phyloP scores from a whole-genome alignment of 2,329 filamentous ascomycete species.

The Alternaria incomplexa region DNA sequence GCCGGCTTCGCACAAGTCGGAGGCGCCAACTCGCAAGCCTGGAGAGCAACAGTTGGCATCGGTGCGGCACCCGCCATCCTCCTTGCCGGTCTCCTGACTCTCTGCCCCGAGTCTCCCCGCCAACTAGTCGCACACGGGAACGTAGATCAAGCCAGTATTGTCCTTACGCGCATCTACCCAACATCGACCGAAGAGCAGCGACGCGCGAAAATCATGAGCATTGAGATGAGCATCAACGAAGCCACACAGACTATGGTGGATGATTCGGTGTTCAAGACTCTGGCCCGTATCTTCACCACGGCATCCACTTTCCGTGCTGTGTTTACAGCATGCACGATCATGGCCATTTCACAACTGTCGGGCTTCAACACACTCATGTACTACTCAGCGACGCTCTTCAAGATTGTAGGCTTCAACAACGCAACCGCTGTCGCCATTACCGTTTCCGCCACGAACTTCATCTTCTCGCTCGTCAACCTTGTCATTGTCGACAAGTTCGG shows the following conservation, averaged over 20 bases:
- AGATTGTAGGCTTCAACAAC: conserved; percentile 74
- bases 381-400: conserved; percentile 55
- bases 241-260: conserved; percentile 38
- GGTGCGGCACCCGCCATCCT: conserved; percentile 46
- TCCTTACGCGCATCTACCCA: conserved; percentile 45
- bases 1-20: conserved; percentile 47
- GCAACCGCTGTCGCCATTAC: conserved; percentile 81
- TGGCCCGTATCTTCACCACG: conserved; percentile 43
- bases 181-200: conserved; percentile 34
- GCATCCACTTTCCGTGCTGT: conserved; percentile 44
- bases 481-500: conserved; percentile 80
- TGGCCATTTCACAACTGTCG: conserved; percentile 45
- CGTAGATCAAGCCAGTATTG: conserved; percentile 36
- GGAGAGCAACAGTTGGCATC: conserved; percentile 48
- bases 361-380: conserved; percentile 84
- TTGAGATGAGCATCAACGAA: conserved; percentile 43
- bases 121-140: conserved; percentile 47
- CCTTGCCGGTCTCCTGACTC: conserved; percentile 40
- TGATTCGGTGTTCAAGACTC: conserved; percentile 39
- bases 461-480: conserved; percentile 78
- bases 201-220: conserved; percentile 31
- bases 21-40: conserved; percentile 33
- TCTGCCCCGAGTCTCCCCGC: conserved; percentile 47
- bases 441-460: conserved; percentile 81
- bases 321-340: conserved; percentile 44